Evolutionary conservation across 495 filamentous ascomycete species (phyloP).

Genomic region (Neurospora tetraspora): DNA sequence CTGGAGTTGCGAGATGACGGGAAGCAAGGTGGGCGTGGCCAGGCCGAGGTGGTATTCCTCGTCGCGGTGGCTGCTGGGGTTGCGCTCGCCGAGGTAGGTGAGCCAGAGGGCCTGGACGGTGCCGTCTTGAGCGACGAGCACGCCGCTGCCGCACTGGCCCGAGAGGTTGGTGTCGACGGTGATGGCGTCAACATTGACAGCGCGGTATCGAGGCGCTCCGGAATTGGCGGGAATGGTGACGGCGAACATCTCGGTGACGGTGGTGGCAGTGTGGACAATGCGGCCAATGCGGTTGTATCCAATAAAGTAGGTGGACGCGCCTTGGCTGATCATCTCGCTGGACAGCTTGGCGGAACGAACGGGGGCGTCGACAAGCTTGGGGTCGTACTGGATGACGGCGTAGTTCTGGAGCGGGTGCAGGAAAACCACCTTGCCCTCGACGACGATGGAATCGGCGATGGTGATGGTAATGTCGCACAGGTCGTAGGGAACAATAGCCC

Average conservation of each 20-base stretch:
- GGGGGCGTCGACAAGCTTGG: slow-evolving; percentile 81
- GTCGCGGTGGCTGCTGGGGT: slow-evolving; percentile 66
- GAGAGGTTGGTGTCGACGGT: slow-evolving; percentile 90
- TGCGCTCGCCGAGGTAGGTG: slow-evolving; percentile 88
- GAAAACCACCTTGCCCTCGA: slow-evolving; percentile 89
- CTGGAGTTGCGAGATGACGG: slow-evolving; percentile 75
- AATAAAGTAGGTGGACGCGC: slow-evolving; percentile 84
- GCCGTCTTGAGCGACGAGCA: slow-evolving; percentile 80
- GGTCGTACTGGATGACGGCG: slow-evolving; percentile 89
- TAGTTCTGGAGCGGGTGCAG: slow-evolving; percentile 99
- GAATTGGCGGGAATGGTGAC: slow-evolving; percentile 92
- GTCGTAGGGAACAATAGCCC: slow-evolving; percentile 91
- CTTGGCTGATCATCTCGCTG: slow-evolving; percentile 72
- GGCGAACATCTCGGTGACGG: slow-evolving; percentile 93
- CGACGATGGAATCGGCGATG: slow-evolving; percentile 89
- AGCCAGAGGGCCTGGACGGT: slow-evolving; percentile 93
- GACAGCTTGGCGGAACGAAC: slow-evolving; percentile 82
- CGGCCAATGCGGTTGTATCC: slow-evolving; percentile 94
- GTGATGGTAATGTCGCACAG: slow-evolving; percentile 92
- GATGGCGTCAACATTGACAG: slow-evolving; percentile 94
- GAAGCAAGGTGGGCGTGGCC: slow-evolving; percentile 77
- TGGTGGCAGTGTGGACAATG: slow-evolving; percentile 87
- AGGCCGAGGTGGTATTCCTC: slow-evolving; percentile 96
- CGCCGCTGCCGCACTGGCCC: slow-evolving; percentile 88
- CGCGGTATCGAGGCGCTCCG: slow-evolving; percentile 83